phyloP scores from a whole-genome alignment of 441 rosid species.

The Bocquillonia castaneifolia region DNA sequence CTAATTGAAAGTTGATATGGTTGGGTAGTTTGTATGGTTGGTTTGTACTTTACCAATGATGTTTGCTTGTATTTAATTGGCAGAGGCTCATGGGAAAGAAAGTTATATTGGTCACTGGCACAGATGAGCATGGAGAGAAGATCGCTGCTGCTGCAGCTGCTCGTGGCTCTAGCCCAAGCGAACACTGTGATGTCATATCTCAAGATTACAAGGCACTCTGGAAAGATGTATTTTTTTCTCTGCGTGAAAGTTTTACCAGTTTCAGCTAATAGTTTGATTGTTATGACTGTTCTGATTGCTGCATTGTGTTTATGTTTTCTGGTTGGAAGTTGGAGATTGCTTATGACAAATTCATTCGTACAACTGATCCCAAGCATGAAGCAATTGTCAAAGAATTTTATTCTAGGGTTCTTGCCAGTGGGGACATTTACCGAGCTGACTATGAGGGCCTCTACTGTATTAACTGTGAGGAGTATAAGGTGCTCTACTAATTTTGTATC shows the following conservation, averaged over 20 bases:
- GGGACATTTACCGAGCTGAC: conserved; percentile 83
- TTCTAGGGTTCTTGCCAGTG: conserved; percentile 68
- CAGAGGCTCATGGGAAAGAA: conserved; percentile 85
- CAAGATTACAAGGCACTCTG: conserved; percentile 68
- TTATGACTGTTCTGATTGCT: conserved; percentile 16
- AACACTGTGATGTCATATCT: conserved; percentile 80
- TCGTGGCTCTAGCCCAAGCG: conserved; percentile 57
- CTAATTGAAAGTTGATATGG: background rate
- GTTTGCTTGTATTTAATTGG: conserved; percentile 23
- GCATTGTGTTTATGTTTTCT: conserved; percentile 9
- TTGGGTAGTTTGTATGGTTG: background rate
- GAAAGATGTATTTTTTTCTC: conserved; percentile 53
- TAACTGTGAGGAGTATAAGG: conserved; percentile 96
- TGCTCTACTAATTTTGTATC: no score
- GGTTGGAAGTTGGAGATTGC: conserved; percentile 61
- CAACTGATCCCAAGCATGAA: conserved; percentile 88
- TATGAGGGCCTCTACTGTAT: conserved; percentile 90
- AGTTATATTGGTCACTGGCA: conserved; percentile 81
- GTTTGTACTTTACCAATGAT: background rate
- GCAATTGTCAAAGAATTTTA: conserved; percentile 89
- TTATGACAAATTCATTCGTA: conserved; percentile 78
- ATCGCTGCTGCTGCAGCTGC: conserved; percentile 76
- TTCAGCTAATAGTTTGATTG: conserved; percentile 5
- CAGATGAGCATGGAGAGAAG: conserved; percentile 97
- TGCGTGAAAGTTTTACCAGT: conserved; percentile 8